Evolutionary conservation across 192 early-diverging fungal species (phyloP), one percentile per base, ranked within the genome.

Genomic region (Backusella westeae): DNA sequence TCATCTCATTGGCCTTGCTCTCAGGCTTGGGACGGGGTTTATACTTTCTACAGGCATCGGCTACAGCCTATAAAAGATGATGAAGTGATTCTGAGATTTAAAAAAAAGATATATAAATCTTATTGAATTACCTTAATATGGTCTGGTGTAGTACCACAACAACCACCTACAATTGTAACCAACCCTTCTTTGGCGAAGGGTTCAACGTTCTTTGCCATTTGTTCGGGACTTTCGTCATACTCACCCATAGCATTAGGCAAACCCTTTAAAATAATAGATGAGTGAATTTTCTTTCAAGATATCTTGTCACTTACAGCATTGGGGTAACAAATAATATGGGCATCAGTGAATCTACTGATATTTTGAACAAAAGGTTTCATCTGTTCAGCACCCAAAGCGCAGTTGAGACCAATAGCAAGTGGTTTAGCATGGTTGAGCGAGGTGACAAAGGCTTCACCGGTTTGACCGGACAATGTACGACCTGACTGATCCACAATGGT

Each of bases 401-500:
- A 95, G 83, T 95, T 95, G 67, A 98, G 90, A 32, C 97, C 97
- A 74, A 98, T 93, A 4, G 97, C 96, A 65, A 95, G 74, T 17
- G 96, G 96, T 53, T 93, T 84, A 38, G 88, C 84, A 75, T 97
- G 94, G 38, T 85, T 84, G 39, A 96, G 88, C 23, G 94, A 96
- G 29, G 90, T 88, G 12, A 98, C 91, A 90, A 97, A 98, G 1
- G 94, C 96, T 86, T 98, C 97, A 72, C 96, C 96, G 0, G 97
- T 98, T 78, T 98, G 97, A 44, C 97, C 97, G 73, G 95, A 96
- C 42, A 98, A 89, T 17, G 97, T 98, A 79, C 97, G 92, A 41
- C 97, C 97, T 46, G 93, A 94, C 83, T 95, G 93, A 85, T 98
- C 97, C 29, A 98, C 97, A 87, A 98, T 98, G 14, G 97, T 98